Percentiles rank a stretch among this genome's conserved stretches.
These are phyloP conservation scores for Cladosporium sp. DNA, from an alignment of 2,329 filamentous ascomycete genomes.

Conservation along the genomic window DNA sequence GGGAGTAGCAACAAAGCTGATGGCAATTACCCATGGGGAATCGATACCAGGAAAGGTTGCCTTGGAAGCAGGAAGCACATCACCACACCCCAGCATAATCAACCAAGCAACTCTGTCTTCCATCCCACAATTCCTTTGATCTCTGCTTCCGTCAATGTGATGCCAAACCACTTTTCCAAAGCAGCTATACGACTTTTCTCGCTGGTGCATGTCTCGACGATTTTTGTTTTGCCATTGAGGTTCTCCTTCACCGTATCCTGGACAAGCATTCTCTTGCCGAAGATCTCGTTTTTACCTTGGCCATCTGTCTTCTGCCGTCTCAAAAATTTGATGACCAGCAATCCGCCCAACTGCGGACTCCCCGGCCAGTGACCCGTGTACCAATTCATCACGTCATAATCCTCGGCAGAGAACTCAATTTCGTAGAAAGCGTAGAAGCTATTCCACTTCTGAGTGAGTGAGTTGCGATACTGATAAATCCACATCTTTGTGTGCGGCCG, in stretches of 20 bases:
- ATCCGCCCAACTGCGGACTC: conserved; percentile 55
- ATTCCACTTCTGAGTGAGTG: conserved; percentile 53
- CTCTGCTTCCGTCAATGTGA: conserved; percentile 42
- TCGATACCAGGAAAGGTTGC: neutral
- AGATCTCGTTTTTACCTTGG: conserved; percentile 30
- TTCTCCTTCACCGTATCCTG: conserved; percentile 48
- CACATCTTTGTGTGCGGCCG: conserved; percentile 42
- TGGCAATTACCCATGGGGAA: neutral
- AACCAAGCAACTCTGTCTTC: neutral
- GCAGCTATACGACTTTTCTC: conserved; percentile 45
- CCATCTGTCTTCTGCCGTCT: conserved; percentile 21
- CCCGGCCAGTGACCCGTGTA: conserved; percentile 49
- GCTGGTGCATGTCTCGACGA: conserved; percentile 42
- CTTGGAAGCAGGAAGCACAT: neutral
- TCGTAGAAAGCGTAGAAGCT: conserved; percentile 66
- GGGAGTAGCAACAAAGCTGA: neutral
- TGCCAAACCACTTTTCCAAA: conserved; percentile 47
- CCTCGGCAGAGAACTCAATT: conserved; percentile 59
- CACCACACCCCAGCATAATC: neutral
- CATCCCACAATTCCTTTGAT: conserved; percentile 38
- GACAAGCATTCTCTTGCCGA: conserved; percentile 44
- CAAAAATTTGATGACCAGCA: conserved; percentile 56
- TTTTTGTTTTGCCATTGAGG: conserved; percentile 45
- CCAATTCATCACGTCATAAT: conserved; percentile 63
- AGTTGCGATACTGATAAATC: conserved; percentile 43